Base-by-base conservation (phyloP, 257 asterid genomes). In the Euphrasia confusa region DNA sequence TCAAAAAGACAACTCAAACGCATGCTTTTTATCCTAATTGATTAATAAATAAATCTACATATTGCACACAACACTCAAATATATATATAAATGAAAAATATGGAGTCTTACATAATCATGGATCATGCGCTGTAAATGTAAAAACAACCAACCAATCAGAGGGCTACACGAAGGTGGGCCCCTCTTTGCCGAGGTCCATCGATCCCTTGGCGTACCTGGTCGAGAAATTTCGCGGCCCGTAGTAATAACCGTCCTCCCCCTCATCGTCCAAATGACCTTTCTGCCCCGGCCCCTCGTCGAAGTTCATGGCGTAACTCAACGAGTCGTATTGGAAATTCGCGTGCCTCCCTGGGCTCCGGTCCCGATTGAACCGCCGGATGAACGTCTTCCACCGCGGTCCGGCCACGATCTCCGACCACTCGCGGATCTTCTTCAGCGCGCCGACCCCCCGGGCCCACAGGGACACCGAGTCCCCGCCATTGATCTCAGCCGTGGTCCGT, bases 361-460 rank as follows among this genome's bases (percentile, higher is more conserved):
- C 76, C 77, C 96, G 83, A 64, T 79, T 86, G 78, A 88, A 88
- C 60, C 95, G 82, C 4, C 96, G 79, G 50, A 85, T 85, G 68
- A 88, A 88, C 52, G 95, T 88, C 77, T 88, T 88, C 95, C 96
- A 88, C 60, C 86, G 62, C 1, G 96, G 96, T 0, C 96, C 92
- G 58, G 96, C 96, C 1, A 83, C 83, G 73, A 88, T 78, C 83
- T 88, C 96, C 80, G 96, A 88, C 88, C 94, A 85, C 77, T 85
- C 92, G 6, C 95, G 81, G 60, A 85, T 76, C 78, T 83, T 83
- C 89, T 50, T 81, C 59, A 85, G 68, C 9, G 84, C 80, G 66
- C 60, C 71, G n/a, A 83, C 72, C 4, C 95, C 83, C 4, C 89
- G 72, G 35, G 80, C 21, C 92, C 86, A 83, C 35, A 85, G 40